phyloP scores from a whole-genome alignment of 495 filamentous ascomycete species.

The Amphirosellinia nigrospora region DNA sequence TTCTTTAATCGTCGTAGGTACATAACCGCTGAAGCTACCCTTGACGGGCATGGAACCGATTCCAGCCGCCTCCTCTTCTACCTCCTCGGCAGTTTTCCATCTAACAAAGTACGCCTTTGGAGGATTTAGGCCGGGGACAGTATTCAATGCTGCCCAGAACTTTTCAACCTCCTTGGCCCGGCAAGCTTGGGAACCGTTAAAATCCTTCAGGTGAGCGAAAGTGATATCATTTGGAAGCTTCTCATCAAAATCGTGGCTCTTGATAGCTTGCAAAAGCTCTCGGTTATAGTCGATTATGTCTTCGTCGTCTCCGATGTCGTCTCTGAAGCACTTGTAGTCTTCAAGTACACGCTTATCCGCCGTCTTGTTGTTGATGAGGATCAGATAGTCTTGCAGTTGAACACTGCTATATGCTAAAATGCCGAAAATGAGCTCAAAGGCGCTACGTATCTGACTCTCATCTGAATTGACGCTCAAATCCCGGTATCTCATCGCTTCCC shows the following conservation, averaged over 20 bases:
- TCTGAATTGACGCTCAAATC: background rate
- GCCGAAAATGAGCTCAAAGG: background rate
- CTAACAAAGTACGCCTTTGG: constrained; percentile 11
- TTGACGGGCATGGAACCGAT: too few relatives aligned
- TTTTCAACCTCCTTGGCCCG: background rate
- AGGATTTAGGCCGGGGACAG: background rate
- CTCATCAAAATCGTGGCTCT: background rate
- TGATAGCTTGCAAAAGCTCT: background rate
- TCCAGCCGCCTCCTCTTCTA: background rate
- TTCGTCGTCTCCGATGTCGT: too few relatives aligned
- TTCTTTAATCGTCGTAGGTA: background rate
- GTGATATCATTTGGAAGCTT: background rate
- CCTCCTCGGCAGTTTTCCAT: constrained; percentile 16
- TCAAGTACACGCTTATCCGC: background rate
- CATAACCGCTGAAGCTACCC: background rate
- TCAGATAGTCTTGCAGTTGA: constrained; percentile 2
- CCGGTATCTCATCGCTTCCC: background rate
- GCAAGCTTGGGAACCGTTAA: background rate
- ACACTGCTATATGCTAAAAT: background rate
- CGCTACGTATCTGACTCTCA: background rate
- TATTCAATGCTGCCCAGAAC: background rate
- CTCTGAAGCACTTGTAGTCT: background rate
- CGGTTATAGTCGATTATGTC: background rate
- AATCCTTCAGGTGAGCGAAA: background rate
- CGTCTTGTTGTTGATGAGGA: background rate